These are phyloP conservation scores for Areca catechu DNA, from an alignment of 176 grass and related monocot genomes.

Conservation along the genomic window DNA sequence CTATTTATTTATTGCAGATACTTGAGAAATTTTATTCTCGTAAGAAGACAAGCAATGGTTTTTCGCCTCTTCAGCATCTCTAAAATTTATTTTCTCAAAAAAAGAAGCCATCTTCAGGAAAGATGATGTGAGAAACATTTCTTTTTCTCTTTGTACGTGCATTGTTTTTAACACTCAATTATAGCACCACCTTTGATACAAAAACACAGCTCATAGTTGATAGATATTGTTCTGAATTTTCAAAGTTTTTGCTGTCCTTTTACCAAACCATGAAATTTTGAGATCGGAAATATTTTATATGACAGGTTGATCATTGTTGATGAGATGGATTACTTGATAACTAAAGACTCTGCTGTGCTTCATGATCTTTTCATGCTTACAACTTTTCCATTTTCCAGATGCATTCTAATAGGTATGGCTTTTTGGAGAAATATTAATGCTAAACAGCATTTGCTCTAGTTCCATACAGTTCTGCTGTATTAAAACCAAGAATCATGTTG, in stretches of 20 bases:
- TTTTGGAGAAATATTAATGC: neutral
- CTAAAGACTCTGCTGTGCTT: conserved; percentile 67
- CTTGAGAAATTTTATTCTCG: conserved; percentile 37
- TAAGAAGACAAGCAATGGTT: conserved; percentile 31
- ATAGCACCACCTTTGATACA: too few relatives aligned
- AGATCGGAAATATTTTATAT: neutral
- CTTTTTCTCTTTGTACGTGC: too few relatives aligned
- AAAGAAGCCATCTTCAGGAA: conserved; percentile 34
- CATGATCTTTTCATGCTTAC: conserved; percentile 99
- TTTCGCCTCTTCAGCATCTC: conserved; percentile 62
- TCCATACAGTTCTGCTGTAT: too few relatives aligned
- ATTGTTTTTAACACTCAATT: neutral
- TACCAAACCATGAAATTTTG: too few relatives aligned
- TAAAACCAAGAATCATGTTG: too few relatives aligned
- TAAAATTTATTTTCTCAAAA: conserved; percentile 56
- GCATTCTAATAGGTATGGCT: conserved; percentile 69
- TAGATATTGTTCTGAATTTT: too few relatives aligned
- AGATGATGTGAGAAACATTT: conserved; percentile 57
- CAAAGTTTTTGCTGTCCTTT: too few relatives aligned
- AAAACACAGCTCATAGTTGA: too few relatives aligned
- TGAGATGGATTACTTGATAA: conserved; percentile 97
- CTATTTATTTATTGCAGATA: conserved; percentile 45
- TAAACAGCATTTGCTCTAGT: neutral
- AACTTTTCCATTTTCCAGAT: conserved; percentile 62
- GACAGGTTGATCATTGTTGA: conserved; percentile 78